phyloP scores from a whole-genome alignment of 441 rosid genomes.

The Pelargonium fulgidum region DNA sequence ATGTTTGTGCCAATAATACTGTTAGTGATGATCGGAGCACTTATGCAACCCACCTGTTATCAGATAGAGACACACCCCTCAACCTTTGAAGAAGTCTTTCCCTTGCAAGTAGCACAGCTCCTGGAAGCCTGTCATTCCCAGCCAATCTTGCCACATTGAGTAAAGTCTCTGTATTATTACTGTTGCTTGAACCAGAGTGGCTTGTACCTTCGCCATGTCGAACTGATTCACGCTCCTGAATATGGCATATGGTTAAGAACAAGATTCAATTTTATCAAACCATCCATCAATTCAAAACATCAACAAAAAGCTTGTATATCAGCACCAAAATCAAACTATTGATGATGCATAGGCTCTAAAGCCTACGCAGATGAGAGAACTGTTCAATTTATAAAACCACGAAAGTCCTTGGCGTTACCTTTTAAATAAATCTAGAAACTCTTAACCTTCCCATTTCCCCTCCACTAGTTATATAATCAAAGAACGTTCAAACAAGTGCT shows the following conservation, averaged over 20 bases:
- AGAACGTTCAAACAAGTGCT: too few relatives aligned
- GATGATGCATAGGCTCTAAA: too few relatives aligned
- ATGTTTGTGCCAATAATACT: too few relatives aligned
- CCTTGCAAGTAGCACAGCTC: constrained; percentile 81
- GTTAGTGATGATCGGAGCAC: too few relatives aligned
- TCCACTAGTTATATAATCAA: too few relatives aligned
- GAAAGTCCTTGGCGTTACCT: too few relatives aligned
- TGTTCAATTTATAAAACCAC: too few relatives aligned
- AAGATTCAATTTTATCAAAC: neutral
- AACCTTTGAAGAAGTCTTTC: constrained; percentile 83
- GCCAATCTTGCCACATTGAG: constrained; percentile 34
- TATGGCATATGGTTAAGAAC: neutral
- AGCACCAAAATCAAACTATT: too few relatives aligned
- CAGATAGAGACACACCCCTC: constrained; percentile 65
- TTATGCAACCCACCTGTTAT: constrained; percentile 34
- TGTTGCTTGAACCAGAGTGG: constrained; percentile 33
- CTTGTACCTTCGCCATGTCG: constrained; percentile 35
- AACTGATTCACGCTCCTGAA: constrained; percentile 46
- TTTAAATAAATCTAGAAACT: too few relatives aligned
- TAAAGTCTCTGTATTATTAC: constrained; percentile 28
- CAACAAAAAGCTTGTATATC: too few relatives aligned
- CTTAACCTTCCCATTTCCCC: too few relatives aligned
- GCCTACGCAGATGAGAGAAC: too few relatives aligned
- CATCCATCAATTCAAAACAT: neutral
- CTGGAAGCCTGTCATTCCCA: constrained; percentile 72